phyloP scores from a whole-genome alignment of 2,329 filamentous ascomycete genomes.

The Lanzia echinophila region DNA sequence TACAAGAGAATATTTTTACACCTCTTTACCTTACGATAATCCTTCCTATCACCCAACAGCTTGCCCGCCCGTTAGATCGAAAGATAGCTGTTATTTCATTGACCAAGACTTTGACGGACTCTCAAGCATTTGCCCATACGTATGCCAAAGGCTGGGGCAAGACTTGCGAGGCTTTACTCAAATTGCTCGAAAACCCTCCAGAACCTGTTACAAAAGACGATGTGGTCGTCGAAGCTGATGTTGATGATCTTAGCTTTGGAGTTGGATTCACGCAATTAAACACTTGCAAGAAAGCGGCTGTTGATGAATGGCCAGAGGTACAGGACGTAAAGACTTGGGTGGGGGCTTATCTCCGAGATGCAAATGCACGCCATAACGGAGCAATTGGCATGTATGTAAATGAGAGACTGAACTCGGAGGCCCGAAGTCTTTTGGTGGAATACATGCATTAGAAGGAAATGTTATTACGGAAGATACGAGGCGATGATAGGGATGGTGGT shows the following conservation, averaged over 20 bases:
- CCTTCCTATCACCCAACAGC: slow-evolving; percentile 80
- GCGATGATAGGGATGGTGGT: slow-evolving; percentile 2
- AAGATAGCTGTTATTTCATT: slow-evolving; percentile 91
- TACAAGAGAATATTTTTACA: slow-evolving; percentile 75
- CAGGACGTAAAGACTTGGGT: slow-evolving; percentile 78
- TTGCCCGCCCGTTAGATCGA: slow-evolving; percentile 80
- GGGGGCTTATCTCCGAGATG: slow-evolving; percentile 53
- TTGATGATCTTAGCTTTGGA: slow-evolving; percentile 92
- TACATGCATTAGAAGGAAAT: slow-evolving; percentile 36
- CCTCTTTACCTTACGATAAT: slow-evolving; percentile 83
- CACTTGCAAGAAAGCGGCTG: slow-evolving; percentile 69
- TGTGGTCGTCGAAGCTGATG: slow-evolving; percentile 76
- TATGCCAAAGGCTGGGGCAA: slow-evolving; percentile 88
- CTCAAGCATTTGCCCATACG: slow-evolving; percentile 70
- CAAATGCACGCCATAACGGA: slow-evolving; percentile 67
- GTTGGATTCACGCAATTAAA: slow-evolving; percentile 91
- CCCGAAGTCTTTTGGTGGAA: slow-evolving; percentile 39
- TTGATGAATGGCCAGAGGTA: slow-evolving; percentile 83
- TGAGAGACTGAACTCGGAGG: slow-evolving; percentile 61
- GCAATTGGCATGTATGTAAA: slow-evolving; percentile 64
- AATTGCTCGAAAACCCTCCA: slow-evolving; percentile 83
- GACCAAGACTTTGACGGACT: slow-evolving; percentile 86
- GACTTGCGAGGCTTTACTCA: slow-evolving; percentile 83
- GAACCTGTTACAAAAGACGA: slow-evolving; percentile 62
- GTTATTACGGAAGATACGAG: not conserved